Conservation (phyloP, 768 basidiomycete genomes). For the Tricholoma saponaceum region DNA sequence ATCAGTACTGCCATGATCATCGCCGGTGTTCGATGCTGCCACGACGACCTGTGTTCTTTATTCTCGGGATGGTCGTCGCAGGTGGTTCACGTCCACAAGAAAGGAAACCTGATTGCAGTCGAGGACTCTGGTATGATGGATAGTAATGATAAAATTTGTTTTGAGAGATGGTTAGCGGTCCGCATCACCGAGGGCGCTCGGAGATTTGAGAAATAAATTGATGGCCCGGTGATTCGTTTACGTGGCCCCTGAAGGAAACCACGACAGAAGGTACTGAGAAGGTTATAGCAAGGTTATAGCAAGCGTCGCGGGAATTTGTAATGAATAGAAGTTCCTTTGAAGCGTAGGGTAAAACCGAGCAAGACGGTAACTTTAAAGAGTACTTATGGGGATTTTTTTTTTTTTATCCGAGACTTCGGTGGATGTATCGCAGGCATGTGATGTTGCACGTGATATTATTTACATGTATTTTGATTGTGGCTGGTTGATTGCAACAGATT, state of each 20-base stretch:
- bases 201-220: not conserved
- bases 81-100: too few species aligned
- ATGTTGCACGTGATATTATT: conserved; percentile 19
- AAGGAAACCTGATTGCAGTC: too few species aligned
- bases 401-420: not conserved
- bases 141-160: too few species aligned
- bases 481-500: conserved; percentile 34
- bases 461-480: conserved; percentile 30
- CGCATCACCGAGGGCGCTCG: too few species aligned
- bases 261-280: not conserved
- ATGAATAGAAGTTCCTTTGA: not conserved
- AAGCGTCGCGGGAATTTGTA: not conserved
- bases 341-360: not conserved
- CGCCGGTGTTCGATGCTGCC: too few species aligned
- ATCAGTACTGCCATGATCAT: too few species aligned
- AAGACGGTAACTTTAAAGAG: not conserved
- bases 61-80: too few species aligned
- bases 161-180: too few species aligned
- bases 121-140: too few species aligned
- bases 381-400: not conserved
- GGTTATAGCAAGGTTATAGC: too few species aligned
- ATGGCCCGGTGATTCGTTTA: not conserved
- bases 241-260: not conserved
- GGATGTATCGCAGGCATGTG: not conserved
- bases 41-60: too few species aligned